A percentile compares a stretch with the other conserved stretches of the same genome.
phyloP scores from a whole-genome alignment of 2,329 filamentous ascomycete species.

The Lachnum nothofagi region DNA sequence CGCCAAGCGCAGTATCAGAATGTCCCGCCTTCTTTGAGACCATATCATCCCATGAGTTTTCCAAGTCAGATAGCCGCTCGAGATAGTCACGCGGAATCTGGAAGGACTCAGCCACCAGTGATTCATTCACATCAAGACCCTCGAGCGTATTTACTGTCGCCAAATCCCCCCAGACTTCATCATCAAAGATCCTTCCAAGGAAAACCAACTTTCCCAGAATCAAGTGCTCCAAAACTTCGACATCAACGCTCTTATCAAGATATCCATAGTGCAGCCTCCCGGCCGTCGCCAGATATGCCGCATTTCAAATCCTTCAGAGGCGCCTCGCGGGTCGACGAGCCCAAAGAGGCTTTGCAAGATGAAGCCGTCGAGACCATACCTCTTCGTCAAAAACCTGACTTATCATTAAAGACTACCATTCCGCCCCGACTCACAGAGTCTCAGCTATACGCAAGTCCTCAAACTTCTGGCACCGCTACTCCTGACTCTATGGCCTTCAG shows the following conservation, averaged over 20 bases:
- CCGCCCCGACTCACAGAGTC: conserved; percentile 7
- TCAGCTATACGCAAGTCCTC: conserved; percentile 9
- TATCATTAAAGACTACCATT: conserved; percentile 5
- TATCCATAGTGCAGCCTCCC: not conserved
- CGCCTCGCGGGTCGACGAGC: no score
- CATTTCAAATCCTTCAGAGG: not conserved
- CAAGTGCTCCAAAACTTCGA: not conserved
- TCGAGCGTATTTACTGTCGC: not conserved
- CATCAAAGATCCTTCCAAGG: not conserved
- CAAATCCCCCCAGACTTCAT: not conserved
- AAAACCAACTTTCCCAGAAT: no score
- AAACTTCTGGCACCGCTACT: not conserved
- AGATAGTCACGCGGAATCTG: not conserved
- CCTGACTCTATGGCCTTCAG: not conserved
- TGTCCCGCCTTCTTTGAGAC: not conserved
- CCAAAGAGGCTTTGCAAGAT: not conserved
- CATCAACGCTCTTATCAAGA: not conserved
- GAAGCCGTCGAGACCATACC: not conserved
- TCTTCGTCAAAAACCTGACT: not conserved
- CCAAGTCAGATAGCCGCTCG: not conserved
- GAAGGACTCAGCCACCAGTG: not conserved
- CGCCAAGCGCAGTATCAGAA: not conserved
- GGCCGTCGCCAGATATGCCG: not conserved
- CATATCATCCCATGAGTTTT: not conserved
- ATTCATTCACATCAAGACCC: not conserved